Evolutionary conservation across 495 filamentous ascomycete species (phyloP).

Genomic region (Penicillium coprophilum): DNA sequence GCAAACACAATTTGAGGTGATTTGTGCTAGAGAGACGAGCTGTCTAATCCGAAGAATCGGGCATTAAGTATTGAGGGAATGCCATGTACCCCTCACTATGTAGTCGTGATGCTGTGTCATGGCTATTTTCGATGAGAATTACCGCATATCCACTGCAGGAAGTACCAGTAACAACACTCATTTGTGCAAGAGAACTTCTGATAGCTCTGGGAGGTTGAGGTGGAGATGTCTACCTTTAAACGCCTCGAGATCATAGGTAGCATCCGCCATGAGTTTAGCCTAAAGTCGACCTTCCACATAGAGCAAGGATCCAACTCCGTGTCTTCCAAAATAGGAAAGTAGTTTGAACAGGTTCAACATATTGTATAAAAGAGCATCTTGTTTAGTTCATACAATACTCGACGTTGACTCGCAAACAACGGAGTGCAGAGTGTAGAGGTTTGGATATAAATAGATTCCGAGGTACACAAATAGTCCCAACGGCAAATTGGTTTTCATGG

Average conservation of each 20-base stretch:
- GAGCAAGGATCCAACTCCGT: slow-evolving; percentile 1
- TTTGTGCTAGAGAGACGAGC: not conserved
- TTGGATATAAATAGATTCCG: no score
- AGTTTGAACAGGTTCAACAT: not conserved
- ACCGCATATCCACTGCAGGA: not conserved
- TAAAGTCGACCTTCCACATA: slow-evolving; percentile 4
- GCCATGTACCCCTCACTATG: slow-evolving; percentile 11
- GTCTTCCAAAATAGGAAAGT: not conserved
- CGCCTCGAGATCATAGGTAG: slow-evolving; percentile 9
- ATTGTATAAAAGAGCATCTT: not conserved
- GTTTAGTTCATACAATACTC: not conserved
- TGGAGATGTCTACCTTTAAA: slow-evolving; percentile 7
- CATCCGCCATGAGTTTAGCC: slow-evolving; percentile 3
- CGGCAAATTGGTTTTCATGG: no score
- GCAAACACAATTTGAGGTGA: no score
- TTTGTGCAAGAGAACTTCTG: not conserved
- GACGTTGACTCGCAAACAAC: no score
- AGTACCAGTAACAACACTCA: not conserved
- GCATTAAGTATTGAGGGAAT: slow-evolving; percentile 1
- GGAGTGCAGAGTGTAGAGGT: no score
- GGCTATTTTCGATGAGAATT: slow-evolving; percentile 3
- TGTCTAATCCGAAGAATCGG: not conserved
- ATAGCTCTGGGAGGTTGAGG: not conserved
- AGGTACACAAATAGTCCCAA: no score
- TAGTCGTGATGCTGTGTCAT: slow-evolving; percentile 1